Conservation (phyloP, 257 asterid genomes). For the Oldenlandia corymbosa region DNA sequence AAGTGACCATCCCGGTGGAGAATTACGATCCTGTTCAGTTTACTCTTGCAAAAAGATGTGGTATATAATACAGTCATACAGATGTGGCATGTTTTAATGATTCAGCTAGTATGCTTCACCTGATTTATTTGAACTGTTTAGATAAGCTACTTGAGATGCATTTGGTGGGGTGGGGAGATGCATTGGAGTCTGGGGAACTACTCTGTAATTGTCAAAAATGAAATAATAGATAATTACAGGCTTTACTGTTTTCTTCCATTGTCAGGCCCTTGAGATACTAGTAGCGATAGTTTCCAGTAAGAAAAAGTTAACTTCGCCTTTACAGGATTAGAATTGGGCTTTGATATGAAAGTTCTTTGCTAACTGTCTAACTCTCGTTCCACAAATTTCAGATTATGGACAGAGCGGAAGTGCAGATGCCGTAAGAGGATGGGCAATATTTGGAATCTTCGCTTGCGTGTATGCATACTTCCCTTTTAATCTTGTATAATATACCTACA, state of each 20-base stretch:
- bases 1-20: constrained; percentile 73
- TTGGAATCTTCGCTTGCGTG: constrained; percentile 85
- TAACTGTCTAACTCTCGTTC: constrained; percentile 1
- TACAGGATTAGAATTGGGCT: not conserved
- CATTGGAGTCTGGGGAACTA: too few species aligned
- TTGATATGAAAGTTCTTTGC: not conserved
- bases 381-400: constrained; percentile 36
- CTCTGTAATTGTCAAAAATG: too few species aligned
- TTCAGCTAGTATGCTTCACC: not conserved
- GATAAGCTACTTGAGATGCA: not conserved
- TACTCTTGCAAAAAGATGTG: constrained; percentile 70
- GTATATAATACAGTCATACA: constrained; percentile 35
- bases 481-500: not conserved
- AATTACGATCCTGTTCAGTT: constrained; percentile 71
- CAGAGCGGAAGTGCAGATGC: constrained; percentile 53
- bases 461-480: constrained; percentile 30
- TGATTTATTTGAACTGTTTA: not conserved
- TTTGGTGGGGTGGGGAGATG: too few species aligned
- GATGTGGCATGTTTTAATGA: not conserved
- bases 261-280: not conserved
- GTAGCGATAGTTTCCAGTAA: not conserved
- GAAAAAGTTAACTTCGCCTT: not conserved
- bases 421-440: constrained; percentile 78
- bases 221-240: too few species aligned
- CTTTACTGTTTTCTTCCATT: not conserved